These are phyloP conservation scores for Chimonanthus praecox DNA, from an alignment of 164 flowering plant species.

Conservation along the genomic window DNA sequence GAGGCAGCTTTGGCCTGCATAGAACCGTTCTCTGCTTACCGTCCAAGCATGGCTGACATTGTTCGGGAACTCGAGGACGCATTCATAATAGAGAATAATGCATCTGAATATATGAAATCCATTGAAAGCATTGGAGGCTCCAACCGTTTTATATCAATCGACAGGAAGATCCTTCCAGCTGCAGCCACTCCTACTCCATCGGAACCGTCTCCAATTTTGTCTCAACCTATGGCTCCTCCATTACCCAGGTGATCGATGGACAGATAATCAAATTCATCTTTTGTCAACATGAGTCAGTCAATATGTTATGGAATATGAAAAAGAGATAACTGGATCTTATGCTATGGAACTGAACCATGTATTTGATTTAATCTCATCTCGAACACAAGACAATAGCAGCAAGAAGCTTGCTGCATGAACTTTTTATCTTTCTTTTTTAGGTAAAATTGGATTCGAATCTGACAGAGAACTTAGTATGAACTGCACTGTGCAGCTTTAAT, in stretches of 20 bases:
- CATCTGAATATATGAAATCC: conserved; percentile 78
- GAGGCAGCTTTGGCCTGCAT: conserved; percentile 65
- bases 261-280: background rate
- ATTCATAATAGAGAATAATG: conserved; percentile 75
- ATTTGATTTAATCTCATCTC: background rate
- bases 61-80: conserved; percentile 87
- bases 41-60: conserved; percentile 67
- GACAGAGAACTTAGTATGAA: background rate
- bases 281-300: background rate
- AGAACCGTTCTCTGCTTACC: conserved; percentile 56
- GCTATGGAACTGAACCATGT: background rate
- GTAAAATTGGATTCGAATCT: background rate
- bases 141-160: conserved; percentile 40
- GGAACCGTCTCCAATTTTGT: conserved; percentile 38
- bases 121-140: conserved; percentile 73
- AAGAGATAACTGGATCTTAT: background rate
- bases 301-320: background rate
- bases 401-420: background rate
- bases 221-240: conserved; percentile 41
- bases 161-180: conserved; percentile 30
- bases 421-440: background rate
- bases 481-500: conserved; percentile 2
- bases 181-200: conserved; percentile 32
- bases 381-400: background rate
- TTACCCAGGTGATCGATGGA: conserved; percentile 37